Conservation (phyloP, 2,329 filamentous ascomycete species). For the Colletotrichum tropicale region DNA sequence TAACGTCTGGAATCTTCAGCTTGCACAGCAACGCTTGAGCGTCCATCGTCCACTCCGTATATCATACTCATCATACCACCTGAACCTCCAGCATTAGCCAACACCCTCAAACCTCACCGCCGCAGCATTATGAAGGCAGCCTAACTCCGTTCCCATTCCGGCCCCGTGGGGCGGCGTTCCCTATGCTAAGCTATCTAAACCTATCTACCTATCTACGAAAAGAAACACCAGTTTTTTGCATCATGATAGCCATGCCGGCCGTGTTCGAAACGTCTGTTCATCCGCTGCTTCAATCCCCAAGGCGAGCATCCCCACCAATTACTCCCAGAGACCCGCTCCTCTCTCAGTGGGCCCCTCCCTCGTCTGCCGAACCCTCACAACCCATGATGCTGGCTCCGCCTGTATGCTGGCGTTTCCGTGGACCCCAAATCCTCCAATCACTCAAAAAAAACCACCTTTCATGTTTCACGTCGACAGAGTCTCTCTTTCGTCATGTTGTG, state of each 20-base stretch:
- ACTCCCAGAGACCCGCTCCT: not conserved
- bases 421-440: not conserved
- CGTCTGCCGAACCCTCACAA: not conserved
- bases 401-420: not conserved
- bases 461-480: conserved; percentile 3
- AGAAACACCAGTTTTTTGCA: conserved; percentile 3
- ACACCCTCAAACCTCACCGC: not conserved
- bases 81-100: not conserved
- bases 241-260: conserved; percentile 8
- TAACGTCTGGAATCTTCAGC: not conserved
- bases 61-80: too few relatives aligned
- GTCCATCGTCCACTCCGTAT: too few relatives aligned
- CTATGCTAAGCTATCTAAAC: conserved; percentile 21
- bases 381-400: conserved; percentile 9
- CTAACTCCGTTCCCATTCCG: not conserved
- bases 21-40: too few relatives aligned
- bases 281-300: not conserved
- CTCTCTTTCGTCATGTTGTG: conserved; percentile 8
- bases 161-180: conserved; percentile 5
- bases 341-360: not conserved
- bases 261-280: not conserved
- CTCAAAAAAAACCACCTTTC: not conserved
- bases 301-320: not conserved
- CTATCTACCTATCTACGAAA: conserved; percentile 20
- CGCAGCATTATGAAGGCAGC: not conserved